Evolutionary conservation across 495 filamentous ascomycete species (phyloP).

Genomic region (Xylaria nigripes): DNA sequence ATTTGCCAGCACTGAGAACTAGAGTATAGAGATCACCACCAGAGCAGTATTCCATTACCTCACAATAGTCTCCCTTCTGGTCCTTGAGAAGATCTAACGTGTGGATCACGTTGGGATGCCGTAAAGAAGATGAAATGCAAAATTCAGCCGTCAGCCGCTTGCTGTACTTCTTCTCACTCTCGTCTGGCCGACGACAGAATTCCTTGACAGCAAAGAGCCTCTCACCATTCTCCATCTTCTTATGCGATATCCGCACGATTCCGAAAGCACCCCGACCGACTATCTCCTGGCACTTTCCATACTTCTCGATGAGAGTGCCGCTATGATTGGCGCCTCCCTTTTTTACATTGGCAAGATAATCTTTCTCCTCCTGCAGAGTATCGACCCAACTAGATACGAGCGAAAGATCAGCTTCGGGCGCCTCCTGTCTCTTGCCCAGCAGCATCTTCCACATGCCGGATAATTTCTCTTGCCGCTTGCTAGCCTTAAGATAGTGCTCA

Average conservation of each 20-base stretch:
- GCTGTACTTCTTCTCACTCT: slow-evolving; percentile 93
- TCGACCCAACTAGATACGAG: slow-evolving; percentile 95
- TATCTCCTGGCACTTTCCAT: slow-evolving; percentile 97
- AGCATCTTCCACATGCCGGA: slow-evolving; percentile 84
- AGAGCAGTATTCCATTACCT: slow-evolving; percentile 99
- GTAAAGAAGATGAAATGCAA: slow-evolving; percentile 93
- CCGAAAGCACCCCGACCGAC: slow-evolving; percentile 97
- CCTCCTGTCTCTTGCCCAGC: slow-evolving; percentile 67
- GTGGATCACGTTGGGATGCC: slow-evolving; percentile 97
- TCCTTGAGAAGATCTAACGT: slow-evolving; percentile 93
- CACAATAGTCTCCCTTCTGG: slow-evolving; percentile 95
- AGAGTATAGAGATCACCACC: slow-evolving; percentile 95
- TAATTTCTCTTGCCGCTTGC: slow-evolving; percentile 88
- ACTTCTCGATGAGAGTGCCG: slow-evolving; percentile 87
- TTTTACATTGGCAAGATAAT: slow-evolving; percentile 59
- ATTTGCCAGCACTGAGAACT: slow-evolving; percentile 82
- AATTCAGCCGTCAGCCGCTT: slow-evolving; percentile 98
- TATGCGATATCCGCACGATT: slow-evolving; percentile 97
- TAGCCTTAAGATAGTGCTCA: slow-evolving; percentile 76
- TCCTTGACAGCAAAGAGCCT: slow-evolving; percentile 98
- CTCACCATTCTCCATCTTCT: slow-evolving; percentile 81
- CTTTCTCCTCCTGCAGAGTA: slow-evolving; percentile 80
- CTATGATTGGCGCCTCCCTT: slow-evolving; percentile 68
- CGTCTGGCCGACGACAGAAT: slow-evolving; percentile 87
- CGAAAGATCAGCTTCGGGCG: slow-evolving; percentile 74